A percentile compares a stretch with the other conserved stretches of the same genome.
Conservation (phyloP, 345 rosid genomes). For the Salix dunnii region DNA sequence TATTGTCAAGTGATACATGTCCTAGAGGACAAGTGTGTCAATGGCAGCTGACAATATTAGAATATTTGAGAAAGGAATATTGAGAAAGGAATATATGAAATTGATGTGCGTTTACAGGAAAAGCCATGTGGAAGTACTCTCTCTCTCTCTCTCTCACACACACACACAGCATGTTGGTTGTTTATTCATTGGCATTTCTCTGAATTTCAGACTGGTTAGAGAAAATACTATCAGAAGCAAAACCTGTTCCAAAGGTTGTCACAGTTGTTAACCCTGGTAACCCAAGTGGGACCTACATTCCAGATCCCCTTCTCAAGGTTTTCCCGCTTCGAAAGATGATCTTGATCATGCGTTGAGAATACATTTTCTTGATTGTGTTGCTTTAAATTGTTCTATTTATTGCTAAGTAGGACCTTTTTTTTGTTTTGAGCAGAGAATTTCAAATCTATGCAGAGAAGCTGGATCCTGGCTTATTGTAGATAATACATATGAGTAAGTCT, state of each 20-base stretch:
- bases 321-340: neutral
- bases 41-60: neutral
- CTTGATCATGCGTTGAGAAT: neutral
- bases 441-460: conserved; percentile 68
- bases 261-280: conserved; percentile 95
- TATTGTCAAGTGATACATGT: neutral
- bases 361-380: conserved; percentile 7
- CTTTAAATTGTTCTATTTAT: neutral
- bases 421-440: conserved; percentile 63
- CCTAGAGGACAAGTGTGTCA: neutral
- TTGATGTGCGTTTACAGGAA: neutral
- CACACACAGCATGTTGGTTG: neutral
- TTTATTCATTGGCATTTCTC: conserved; percentile 16
- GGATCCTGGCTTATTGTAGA: conserved; percentile 97
- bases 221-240: conserved; percentile 55
- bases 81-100: conserved; percentile 3
- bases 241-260: conserved; percentile 86
- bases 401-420: conserved; percentile 15
- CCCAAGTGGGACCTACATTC: conserved; percentile 88
- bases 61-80: conserved; percentile 2
- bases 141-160: neutral
- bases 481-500: conserved; percentile 91
- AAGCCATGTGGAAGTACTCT: neutral
- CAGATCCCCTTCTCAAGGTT: conserved; percentile 81
- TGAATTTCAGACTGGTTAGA: conserved; percentile 75